Percentiles rank a stretch among this genome's conserved stretches.
These are phyloP conservation scores for Lasiosphaeris hirsuta DNA, from an alignment of 495 filamentous ascomycete species.

Conservation along the genomic window DNA sequence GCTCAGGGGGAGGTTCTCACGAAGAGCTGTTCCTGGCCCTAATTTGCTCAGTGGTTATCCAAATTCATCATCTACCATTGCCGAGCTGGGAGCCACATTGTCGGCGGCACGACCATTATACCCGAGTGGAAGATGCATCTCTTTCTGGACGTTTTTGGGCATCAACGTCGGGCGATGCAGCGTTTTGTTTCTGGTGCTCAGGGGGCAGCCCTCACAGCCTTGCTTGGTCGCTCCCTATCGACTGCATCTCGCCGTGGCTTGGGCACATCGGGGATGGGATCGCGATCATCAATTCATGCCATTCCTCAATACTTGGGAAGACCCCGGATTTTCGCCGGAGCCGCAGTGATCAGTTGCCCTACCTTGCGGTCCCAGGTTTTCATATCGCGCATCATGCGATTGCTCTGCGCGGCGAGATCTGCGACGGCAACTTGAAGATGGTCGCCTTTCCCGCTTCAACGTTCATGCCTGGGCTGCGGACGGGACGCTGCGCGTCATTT, in stretches of 20 bases:
- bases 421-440: not conserved
- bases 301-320: not conserved
- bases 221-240: not conserved
- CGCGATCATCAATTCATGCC: not conserved
- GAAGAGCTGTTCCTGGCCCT: no score
- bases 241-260: not conserved
- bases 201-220: not conserved
- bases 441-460: not conserved
- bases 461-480: conserved; percentile 4
- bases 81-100: not conserved
- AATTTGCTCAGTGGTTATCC: not conserved
- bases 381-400: conserved; percentile 5
- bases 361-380: not conserved
- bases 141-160: conserved; percentile 13
- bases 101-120: no score
- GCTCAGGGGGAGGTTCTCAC: not conserved
- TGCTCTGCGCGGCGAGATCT: not conserved
- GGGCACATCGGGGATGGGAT: no score
- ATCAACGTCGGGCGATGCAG: conserved; percentile 9
- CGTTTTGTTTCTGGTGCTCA: not conserved
- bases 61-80: not conserved
- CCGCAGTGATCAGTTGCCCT: not conserved
- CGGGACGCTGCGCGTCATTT: conserved; percentile 11
- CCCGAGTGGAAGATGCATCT: conserved; percentile 5
- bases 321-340: not conserved